phyloP scores from a whole-genome alignment of 2,329 filamentous ascomycete genomes.

The Exophiala sideris region DNA sequence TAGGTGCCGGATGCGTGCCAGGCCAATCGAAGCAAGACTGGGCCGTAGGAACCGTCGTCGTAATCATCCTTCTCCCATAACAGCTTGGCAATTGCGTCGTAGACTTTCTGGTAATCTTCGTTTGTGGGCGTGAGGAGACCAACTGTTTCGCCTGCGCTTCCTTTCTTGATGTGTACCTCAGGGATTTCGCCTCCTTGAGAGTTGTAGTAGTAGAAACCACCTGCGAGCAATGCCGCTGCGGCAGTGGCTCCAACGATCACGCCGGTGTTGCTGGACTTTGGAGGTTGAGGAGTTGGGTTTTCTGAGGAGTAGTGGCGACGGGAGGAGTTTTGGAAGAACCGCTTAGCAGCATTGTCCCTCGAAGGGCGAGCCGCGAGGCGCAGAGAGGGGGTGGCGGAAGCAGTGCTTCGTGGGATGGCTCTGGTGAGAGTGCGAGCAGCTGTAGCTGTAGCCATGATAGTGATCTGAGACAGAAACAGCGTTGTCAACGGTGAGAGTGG shows the following conservation, averaged over 20 bases:
- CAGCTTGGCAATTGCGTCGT: slow-evolving; percentile 75
- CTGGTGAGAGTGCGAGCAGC: slow-evolving; percentile 43
- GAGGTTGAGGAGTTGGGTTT: slow-evolving; percentile 45
- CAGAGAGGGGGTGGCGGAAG: slow-evolving; percentile 36
- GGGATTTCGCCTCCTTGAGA: slow-evolving; percentile 25
- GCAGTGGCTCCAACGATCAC: slow-evolving; percentile 57
- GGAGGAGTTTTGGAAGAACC: slow-evolving; percentile 69
- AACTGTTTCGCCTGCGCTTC: slow-evolving; percentile 37
- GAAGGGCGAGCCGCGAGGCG: slow-evolving; percentile 52
- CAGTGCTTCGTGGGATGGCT: slow-evolving; percentile 40
- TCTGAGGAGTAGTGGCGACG: slow-evolving; percentile 76
- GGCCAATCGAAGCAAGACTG: slow-evolving; percentile 82
- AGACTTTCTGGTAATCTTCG: slow-evolving; percentile 93
- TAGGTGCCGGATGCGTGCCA: slow-evolving; percentile 95
- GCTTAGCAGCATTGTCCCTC: slow-evolving; percentile 56
- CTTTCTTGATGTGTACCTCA: slow-evolving; percentile 43
- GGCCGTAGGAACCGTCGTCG: slow-evolving; percentile 93
- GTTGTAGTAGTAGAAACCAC: slow-evolving; percentile 59
- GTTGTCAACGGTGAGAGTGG: too few species aligned
- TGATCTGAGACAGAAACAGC: background rate
- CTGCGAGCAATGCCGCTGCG: slow-evolving; percentile 61
- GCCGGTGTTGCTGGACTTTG: slow-evolving; percentile 50
- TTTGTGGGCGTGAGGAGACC: slow-evolving; percentile 69
- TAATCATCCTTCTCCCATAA: slow-evolving; percentile 91
- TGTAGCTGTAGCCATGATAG: slow-evolving; percentile 37